A percentile compares a stretch with the other conserved stretches of the same genome.
These are phyloP conservation scores for Cryptomeria japonica DNA, from an alignment of 75 land plant species.

Conservation along the genomic window DNA sequence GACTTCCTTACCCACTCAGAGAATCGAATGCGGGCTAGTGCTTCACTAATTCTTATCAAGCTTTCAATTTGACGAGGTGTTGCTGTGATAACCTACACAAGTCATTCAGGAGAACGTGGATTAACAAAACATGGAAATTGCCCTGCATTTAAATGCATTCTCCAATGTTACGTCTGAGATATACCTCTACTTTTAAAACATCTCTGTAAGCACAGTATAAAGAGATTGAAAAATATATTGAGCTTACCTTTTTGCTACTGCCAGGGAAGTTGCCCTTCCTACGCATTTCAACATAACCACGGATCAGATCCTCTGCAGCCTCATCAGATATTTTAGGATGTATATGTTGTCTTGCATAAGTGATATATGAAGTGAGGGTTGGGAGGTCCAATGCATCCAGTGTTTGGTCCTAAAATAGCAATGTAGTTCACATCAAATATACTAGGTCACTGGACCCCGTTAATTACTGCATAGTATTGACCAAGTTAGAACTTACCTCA, in stretches of 20 bases:
- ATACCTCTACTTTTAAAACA: background rate
- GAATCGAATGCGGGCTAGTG: slow-evolving; percentile 89
- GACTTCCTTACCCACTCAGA: slow-evolving; percentile 70
- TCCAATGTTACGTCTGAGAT: background rate
- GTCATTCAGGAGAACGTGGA: background rate
- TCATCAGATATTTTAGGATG: slow-evolving; percentile 85
- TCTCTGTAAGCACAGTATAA: background rate
- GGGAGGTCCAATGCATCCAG: slow-evolving; percentile 74
- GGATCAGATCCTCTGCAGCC: slow-evolving; percentile 87
- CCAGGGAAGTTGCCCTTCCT: slow-evolving; percentile 95
- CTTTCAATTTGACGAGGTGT: slow-evolving; percentile 97
- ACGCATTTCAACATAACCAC: slow-evolving; percentile 94
- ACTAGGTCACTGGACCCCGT: background rate
- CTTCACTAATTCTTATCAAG: slow-evolving; percentile 94
- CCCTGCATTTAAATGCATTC: background rate
- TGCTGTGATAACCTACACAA: slow-evolving; percentile 88
- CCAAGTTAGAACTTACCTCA: slow-evolving; percentile 45
- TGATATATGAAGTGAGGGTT: slow-evolving; percentile 82
- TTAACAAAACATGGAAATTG: background rate
- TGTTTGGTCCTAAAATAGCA: slow-evolving; percentile 42
- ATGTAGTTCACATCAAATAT: background rate
- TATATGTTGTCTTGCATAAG: slow-evolving; percentile 88
- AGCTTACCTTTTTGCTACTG: slow-evolving; percentile 85
- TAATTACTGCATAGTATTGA: background rate
- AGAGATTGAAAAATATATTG: background rate